Base-by-base conservation (phyloP, 768 basidiomycete genomes). In the Rickenella mellea region DNA sequence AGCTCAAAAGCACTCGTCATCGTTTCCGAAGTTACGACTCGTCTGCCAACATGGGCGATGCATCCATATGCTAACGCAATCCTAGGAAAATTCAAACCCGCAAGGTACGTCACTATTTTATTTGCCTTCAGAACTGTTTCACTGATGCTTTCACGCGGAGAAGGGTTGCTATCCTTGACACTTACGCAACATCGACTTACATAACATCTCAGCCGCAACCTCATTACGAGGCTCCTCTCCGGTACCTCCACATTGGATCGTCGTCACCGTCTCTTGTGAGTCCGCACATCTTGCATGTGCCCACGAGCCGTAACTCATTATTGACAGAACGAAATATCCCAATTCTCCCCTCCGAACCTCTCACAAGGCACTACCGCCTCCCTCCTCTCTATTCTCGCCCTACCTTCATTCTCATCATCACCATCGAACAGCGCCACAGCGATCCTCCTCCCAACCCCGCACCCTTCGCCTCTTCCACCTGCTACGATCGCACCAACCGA, bases 331-430 rank as follows among this genome's bases (percentile, higher is more conserved):
- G 36, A 57, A 15, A 58, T 65, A 0, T 49, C 66, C 39, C 55
- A 54, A 1, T 78, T 78, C 41, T 51, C 64, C 2, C 71, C 78
- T 3, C 79, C 79, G 12, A 80, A 80, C 48, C 62, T 81, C 26
- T 52, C 78, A 33, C 71, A 69, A 46, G 67, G 69, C 5, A 69
- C 73, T 1, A 69, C 76, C 0, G 76, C 79, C 4, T 65, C 78
- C 2, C 63, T 80, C 45, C 53, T 80, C 42, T 61, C 69, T 11
- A 53, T 68, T 31, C 53, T 65, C 7, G 51, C 49, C 9, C 42
- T 52, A 14, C 44, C 33, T 4, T 22, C 33, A 17, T 35, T n/a
- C n/a, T n/a, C n/a, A n/a, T n/a, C n/a, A n/a, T n/a, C n/a, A 21
- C 8, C 42, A 4, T 5, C n/a, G 10, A 27, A 21, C 10, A 21